phyloP scores from a whole-genome alignment of 1,139 yeast genomes.

The Lodderomyces elongisporus region DNA sequence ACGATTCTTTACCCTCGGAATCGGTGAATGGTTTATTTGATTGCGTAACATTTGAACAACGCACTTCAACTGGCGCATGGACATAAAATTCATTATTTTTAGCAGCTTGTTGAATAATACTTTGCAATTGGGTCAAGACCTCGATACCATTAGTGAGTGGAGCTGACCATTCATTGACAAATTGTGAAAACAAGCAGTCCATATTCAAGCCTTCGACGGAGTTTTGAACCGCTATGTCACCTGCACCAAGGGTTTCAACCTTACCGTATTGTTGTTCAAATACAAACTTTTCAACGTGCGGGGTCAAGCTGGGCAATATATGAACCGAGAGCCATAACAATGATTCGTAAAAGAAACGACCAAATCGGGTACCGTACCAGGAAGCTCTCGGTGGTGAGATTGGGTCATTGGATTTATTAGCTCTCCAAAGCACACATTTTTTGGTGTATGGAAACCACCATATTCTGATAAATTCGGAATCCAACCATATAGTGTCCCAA shows the following conservation, averaged over 20 bases:
- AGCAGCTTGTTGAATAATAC: slow-evolving; percentile 60
- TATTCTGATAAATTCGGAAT: slow-evolving; percentile 83
- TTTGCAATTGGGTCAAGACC: slow-evolving; percentile 59
- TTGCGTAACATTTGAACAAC: slow-evolving; percentile 82
- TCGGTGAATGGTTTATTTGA: slow-evolving; percentile 37
- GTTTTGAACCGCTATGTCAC: slow-evolving; percentile 68
- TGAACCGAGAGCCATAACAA: slow-evolving; percentile 77
- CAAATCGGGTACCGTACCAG: slow-evolving; percentile 80
- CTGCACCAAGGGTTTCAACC: slow-evolving; percentile 62
- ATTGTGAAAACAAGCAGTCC: slow-evolving; percentile 94
- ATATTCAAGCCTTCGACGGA: slow-evolving; percentile 86
- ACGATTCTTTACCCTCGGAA: slow-evolving; percentile 43
- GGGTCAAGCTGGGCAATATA: slow-evolving; percentile 70
- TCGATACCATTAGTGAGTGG: slow-evolving; percentile 77
- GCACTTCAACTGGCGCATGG: slow-evolving; percentile 93
- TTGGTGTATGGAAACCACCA: slow-evolving; percentile 98
- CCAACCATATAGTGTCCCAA: slow-evolving; percentile 79
- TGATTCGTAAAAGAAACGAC: slow-evolving; percentile 74
- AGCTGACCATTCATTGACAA: slow-evolving; percentile 95
- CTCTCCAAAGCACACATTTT: slow-evolving; percentile 88
- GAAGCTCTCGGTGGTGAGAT: slow-evolving; percentile 64
- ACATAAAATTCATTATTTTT: slow-evolving; percentile 62
- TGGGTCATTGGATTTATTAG: slow-evolving; percentile 62
- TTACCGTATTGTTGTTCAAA: slow-evolving; percentile 80
- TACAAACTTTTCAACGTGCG: slow-evolving; percentile 76